Evolutionary conservation across 2,329 filamentous ascomycete genomes (phyloP).

Genomic region (Ceratocystis variospora): DNA sequence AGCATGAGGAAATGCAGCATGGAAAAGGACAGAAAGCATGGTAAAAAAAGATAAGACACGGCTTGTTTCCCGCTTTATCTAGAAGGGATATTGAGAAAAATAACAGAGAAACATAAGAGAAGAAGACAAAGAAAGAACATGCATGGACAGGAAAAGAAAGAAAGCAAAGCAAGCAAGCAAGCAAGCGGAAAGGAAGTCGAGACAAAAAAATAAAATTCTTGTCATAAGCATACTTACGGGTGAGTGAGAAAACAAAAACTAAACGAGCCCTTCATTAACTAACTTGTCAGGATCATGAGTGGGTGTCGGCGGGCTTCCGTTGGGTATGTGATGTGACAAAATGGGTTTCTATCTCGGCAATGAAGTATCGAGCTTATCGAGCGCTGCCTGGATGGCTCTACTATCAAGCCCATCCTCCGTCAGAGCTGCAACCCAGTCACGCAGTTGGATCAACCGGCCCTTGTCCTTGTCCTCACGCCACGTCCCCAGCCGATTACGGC

Average conservation of each 20-base stretch:
- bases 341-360: conserved; percentile 28
- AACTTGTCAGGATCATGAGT: neutral
- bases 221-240: conserved; percentile 4
- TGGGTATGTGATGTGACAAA: neutral
- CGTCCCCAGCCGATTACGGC: conserved; percentile 50
- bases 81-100: conserved; percentile 1
- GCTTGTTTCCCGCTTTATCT: neutral
- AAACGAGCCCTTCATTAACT: neutral
- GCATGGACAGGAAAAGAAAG: neutral
- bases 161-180: conserved; percentile 2
- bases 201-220: neutral
- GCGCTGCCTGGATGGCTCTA: conserved; percentile 47
- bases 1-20: too few relatives aligned
- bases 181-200: conserved; percentile 1
- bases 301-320: too few relatives aligned
- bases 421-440: conserved; percentile 67
- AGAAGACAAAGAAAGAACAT: conserved; percentile 5
- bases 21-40: neutral
- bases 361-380: conserved; percentile 38
- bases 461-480: conserved; percentile 68
- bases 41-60: neutral
- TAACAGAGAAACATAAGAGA: conserved; percentile 3
- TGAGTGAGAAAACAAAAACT: neutral
- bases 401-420: conserved; percentile 62
- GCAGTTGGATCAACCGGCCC: conserved; percentile 66